Evolutionary conservation across 352 stramenopile genomes (phyloP).

Genomic region (Phytophthora parvispora): DNA sequence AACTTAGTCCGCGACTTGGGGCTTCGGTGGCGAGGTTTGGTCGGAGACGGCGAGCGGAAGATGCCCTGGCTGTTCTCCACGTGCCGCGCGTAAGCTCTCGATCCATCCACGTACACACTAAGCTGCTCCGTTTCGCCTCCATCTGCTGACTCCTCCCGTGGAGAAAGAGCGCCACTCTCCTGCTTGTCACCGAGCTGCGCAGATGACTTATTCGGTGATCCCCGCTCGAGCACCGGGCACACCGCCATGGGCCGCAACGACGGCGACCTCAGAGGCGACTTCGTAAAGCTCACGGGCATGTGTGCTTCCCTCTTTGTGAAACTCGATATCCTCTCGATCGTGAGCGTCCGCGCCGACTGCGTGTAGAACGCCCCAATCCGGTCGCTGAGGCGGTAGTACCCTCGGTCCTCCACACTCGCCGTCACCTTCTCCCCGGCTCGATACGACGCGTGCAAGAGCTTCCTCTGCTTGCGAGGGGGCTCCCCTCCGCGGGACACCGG

Average conservation of each 20-base stretch:
- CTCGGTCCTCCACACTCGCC: conserved; percentile 61
- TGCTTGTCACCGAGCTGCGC: conserved; percentile 8
- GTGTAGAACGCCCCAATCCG: conserved; percentile 85
- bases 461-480: conserved; percentile 41
- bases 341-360: conserved; percentile 66
- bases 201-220: conserved; percentile 24
- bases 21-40: conserved; percentile 43
- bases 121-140: conserved; percentile 32
- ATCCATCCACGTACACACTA: conserved; percentile 64
- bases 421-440: conserved; percentile 22
- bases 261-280: conserved; percentile 49
- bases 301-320: conserved; percentile 68
- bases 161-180: conserved; percentile 6
- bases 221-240: conserved; percentile 64
- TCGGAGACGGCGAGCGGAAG: conserved; percentile 65
- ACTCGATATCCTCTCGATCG: conserved; percentile 76
- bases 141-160: conserved; percentile 22
- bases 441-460: conserved; percentile 28
- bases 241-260: conserved; percentile 52
- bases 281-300: conserved; percentile 50
- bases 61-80: conserved; percentile 72
- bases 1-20: conserved; percentile 43
- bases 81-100: conserved; percentile 67
- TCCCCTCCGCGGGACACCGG: conserved; percentile 25
- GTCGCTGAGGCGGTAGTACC: conserved; percentile 87